Conservation (phyloP, 805 yeast species). For the Candida easanensis region DNA sequence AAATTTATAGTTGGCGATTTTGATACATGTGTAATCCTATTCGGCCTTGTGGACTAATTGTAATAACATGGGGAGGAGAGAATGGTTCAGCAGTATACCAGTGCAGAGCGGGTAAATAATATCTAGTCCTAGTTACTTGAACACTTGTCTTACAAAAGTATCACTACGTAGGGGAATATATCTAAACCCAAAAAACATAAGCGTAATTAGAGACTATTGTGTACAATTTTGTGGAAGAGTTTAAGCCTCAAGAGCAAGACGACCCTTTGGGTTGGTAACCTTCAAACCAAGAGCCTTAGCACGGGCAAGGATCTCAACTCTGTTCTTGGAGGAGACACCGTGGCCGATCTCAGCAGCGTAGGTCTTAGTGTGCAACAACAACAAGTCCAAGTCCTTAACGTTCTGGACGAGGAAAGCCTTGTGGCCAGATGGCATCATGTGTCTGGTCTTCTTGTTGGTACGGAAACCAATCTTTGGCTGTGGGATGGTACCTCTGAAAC, state of each 20-base stretch:
- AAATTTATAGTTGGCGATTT: background rate
- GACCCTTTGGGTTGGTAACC: constrained; percentile 99
- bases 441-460: constrained; percentile 98
- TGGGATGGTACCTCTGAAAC: constrained; percentile 98
- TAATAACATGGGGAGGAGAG: no score
- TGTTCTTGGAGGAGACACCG: constrained; percentile 97
- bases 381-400: constrained; percentile 89
- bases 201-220: constrained; percentile 25
- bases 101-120: no score
- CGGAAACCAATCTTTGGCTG: constrained; percentile 99
- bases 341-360: constrained; percentile 99
- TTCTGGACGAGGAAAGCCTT: constrained; percentile 93
- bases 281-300: constrained; percentile 98
- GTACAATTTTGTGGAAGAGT: constrained; percentile 21
- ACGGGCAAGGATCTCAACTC: constrained; percentile 92
- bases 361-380: constrained; percentile 95
- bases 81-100: no score
- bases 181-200: constrained; percentile 20
- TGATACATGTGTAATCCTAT: background rate
- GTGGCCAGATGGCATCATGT: constrained; percentile 96
- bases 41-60: no score
- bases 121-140: no score
- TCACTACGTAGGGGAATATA: no score
- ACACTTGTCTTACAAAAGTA: no score
- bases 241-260: constrained; percentile 97